Conservation (phyloP, 2,329 filamentous ascomycete species). For the Aspergillus fumigatiaffinis region DNA sequence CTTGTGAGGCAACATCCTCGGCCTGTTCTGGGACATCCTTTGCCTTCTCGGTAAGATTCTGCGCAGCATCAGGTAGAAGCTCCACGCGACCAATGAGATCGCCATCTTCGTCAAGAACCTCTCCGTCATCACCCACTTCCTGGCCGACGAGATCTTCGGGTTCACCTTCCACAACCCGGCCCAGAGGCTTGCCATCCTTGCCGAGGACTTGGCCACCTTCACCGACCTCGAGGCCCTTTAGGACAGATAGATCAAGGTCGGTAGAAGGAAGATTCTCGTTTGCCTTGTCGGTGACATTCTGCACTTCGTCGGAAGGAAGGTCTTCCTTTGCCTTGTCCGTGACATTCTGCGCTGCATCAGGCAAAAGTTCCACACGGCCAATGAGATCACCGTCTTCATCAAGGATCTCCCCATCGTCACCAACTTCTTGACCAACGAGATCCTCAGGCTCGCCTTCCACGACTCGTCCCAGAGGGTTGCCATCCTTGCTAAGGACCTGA, state of each 20-base stretch:
- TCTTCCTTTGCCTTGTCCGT: constrained; percentile 19
- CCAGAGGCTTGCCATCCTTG: constrained; percentile 32
- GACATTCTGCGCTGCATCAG: constrained; percentile 20
- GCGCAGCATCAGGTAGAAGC: constrained; percentile 19
- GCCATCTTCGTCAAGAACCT: constrained; percentile 32
- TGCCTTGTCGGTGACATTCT: constrained; percentile 16
- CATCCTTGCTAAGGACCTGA: constrained; percentile 33
- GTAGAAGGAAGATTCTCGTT: constrained; percentile 9
- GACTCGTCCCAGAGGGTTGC: constrained; percentile 35
- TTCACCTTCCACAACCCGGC: constrained; percentile 40
- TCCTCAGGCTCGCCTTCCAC: constrained; percentile 41
- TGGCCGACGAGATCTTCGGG: constrained; percentile 40
- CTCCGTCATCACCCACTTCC: constrained; percentile 35
- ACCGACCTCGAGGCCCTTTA: constrained; percentile 39
- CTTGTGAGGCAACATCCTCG: constrained; percentile 26
- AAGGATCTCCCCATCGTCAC: constrained; percentile 32
- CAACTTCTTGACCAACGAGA: constrained; percentile 39
- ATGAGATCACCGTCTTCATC: constrained; percentile 34
- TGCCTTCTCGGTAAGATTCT: constrained; percentile 21
- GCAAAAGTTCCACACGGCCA: constrained; percentile 33
- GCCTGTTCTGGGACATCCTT: constrained; percentile 3
- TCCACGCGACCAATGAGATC: constrained; percentile 38
- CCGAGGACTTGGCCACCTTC: constrained; percentile 37
- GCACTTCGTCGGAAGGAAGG: background rate
- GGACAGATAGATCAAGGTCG: constrained; percentile 26